phyloP scores from a whole-genome alignment of 495 filamentous ascomycete genomes.

The Friedmanniomyces simplex region DNA sequence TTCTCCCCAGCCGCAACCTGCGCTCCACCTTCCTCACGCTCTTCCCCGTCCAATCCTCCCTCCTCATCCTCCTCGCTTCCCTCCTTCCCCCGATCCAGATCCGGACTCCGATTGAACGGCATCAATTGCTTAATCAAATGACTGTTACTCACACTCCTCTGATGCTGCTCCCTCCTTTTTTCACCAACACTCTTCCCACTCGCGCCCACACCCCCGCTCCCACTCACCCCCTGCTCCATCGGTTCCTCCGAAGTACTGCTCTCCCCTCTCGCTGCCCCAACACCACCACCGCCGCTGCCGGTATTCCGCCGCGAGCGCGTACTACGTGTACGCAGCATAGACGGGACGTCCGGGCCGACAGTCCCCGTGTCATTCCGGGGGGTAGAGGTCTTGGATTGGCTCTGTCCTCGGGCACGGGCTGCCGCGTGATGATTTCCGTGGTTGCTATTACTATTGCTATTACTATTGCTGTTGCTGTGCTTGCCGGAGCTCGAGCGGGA shows the following conservation, averaged over 20 bases:
- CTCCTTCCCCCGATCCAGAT: slow-evolving; percentile 10
- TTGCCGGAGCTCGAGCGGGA: slow-evolving; percentile 19
- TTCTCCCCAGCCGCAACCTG: neutral
- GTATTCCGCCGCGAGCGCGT: slow-evolving; percentile 12
- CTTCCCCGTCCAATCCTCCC: too few species aligned
- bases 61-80: neutral
- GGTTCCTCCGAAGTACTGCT: slow-evolving; percentile 5
- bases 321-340: slow-evolving; percentile 18
- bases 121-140: slow-evolving; percentile 20
- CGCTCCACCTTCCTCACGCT: neutral
- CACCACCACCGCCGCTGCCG: neutral
- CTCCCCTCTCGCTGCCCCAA: neutral
- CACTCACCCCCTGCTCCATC: neutral
- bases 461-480: slow-evolving; percentile 3
- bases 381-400: slow-evolving; percentile 19
- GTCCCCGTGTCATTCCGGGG: slow-evolving; percentile 7
- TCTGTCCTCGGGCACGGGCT: neutral
- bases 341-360: slow-evolving; percentile 8
- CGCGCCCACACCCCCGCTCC: neutral
- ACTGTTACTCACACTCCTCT: slow-evolving; percentile 13
- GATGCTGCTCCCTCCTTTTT: slow-evolving; percentile 6
- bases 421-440: neutral
- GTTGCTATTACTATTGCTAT: too few species aligned
- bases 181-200: neutral
- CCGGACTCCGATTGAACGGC: slow-evolving; percentile 22